Base-by-base conservation (phyloP, 495 filamentous ascomycete species). In the Aspergillus cavernicola region DNA sequence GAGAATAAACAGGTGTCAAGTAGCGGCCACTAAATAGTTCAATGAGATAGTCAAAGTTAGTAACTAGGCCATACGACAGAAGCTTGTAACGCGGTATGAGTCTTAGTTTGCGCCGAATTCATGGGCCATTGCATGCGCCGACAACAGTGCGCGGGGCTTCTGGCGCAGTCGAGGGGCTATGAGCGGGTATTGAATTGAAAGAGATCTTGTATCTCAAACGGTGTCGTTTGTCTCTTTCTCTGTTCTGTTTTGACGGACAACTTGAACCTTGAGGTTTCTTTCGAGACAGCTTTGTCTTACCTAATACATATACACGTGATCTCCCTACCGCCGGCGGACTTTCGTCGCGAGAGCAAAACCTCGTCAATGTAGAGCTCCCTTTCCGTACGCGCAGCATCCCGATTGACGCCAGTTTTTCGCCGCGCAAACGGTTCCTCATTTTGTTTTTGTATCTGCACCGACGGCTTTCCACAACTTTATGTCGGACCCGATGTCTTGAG, bases 401-500 rank as follows among this genome's bases (percentile, higher is more conserved):
- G 19, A 33, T 26, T 31, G 28, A 48, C 47, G 35, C 47, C 35
- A 28, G 40, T 42, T 44, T 46, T 52, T 38, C 49, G 31, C 43
- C 55, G 44, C 61, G 45, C 53, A 39, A 39, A n/a, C 50, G 23
- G 15, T 46, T 31, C 12, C 18, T 20, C 2, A 41, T 35, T 28
- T 50, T 11, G 36, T 31, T 24, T 23, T n/a, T 13, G 23, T 29
- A 32, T 38, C 31, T 24, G 12, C 41, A 5, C 10, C 40, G 33
- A 50, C 18, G 15, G 19, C 16, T 7, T 33, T 31, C 46, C 9
- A 15, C 41, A 13, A 44, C 19, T 62, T 15, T 24, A 71, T 71
- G 64, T 37, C 53, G 36, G 13, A 42, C 20, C 40, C 47, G 57
- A 53, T 56, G 33, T 61, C 59, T 58, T 76, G 72, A 75, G 64